Percentiles rank a stretch among this genome's conserved stretches.
Conservation (phyloP, 176 grass and related monocot genomes). For the Phragmites australis region DNA sequence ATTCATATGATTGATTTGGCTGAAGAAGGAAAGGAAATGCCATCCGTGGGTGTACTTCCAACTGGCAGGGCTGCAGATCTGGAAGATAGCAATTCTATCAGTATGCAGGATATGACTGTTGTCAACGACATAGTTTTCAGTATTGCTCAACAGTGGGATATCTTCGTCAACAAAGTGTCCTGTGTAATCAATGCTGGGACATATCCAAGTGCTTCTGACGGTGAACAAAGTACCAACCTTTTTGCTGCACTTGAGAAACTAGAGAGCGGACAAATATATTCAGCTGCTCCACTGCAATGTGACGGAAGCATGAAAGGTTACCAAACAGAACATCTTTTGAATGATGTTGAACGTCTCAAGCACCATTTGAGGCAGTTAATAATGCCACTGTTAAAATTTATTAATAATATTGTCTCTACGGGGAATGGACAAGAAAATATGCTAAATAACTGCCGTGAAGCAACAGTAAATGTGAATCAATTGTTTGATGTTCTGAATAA, state of each 20-base stretch:
- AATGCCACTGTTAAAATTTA: slow-evolving; percentile 11
- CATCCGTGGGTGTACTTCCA: not conserved
- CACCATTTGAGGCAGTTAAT: slow-evolving; percentile 21
- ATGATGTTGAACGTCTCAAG: slow-evolving; percentile 34
- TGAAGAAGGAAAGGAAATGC: slow-evolving; percentile 7
- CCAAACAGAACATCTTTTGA: slow-evolving; percentile 22
- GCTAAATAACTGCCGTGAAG: not conserved
- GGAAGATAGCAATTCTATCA: slow-evolving; percentile 6
- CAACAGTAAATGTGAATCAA: slow-evolving; percentile 27
- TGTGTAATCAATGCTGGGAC: not conserved
- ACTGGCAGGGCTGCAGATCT: slow-evolving; percentile 7
- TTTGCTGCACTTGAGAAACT: not conserved
- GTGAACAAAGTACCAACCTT: not conserved
- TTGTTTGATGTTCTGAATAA: slow-evolving; percentile 26
- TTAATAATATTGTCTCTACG: not conserved
- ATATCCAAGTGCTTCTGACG: slow-evolving; percentile 12
- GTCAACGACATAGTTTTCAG: slow-evolving; percentile 8
- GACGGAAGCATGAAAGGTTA: not conserved
- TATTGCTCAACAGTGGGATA: slow-evolving; percentile 25
- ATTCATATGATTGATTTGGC: not conserved
- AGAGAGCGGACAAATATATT: not conserved
- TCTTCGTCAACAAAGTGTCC: slow-evolving; percentile 25
- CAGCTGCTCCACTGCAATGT: slow-evolving; percentile 19
- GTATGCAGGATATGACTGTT: slow-evolving; percentile 20
- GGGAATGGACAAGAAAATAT: not conserved